Evolutionary conservation across 352 stramenopile genomes (phyloP), one percentile per base, ranked within the genome.

Genomic region (Sclerospora graminicola): DNA sequence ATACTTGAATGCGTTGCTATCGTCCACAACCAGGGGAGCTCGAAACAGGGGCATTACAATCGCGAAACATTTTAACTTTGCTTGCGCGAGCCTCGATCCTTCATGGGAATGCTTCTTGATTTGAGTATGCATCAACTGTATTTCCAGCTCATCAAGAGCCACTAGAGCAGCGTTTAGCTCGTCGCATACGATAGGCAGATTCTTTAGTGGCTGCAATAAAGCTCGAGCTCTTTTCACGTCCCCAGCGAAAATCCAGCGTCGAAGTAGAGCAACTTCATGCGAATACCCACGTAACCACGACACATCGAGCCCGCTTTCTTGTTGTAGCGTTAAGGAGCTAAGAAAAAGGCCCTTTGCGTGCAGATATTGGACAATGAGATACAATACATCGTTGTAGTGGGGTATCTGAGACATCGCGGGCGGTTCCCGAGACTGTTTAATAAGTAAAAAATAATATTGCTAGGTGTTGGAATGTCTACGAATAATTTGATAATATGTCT

Each of bases 181-280:
- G 0, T 60, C 24, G 0, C 48, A 24, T 27, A 42, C 44, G 15
- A 35, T 30, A 32, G 24, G n/a, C 0, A 66, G 15, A 27, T 36
- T 50, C 9, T 21, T 13, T 13, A 88, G 46, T 10, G 76, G 70
- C 23, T 37, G 23, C 2, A 88, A 42, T 10, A 84, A 39, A 10
- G 58, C 48, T n/a, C 41, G 42, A 28, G 70, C 68, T 37, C 48
- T 51, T 0, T 18, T 4, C 23, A 77, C 65, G 15, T 84, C 57
- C 15, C 76, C 70, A 2, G 48, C 32, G 19, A 84, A 71, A 42
- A 86, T 33, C 61, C 60, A 80, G 15, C 68, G 60, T 10, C 76
- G 68, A 34, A 89, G 58, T 40, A 77, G 18, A 0, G 54, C 51
- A 21, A 86, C 23, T 33, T 82, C 72, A 3, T 31, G 39, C 5